Conservation (phyloP, 2,329 filamentous ascomycete species). For the Pseudogymnoascus sp. region DNA sequence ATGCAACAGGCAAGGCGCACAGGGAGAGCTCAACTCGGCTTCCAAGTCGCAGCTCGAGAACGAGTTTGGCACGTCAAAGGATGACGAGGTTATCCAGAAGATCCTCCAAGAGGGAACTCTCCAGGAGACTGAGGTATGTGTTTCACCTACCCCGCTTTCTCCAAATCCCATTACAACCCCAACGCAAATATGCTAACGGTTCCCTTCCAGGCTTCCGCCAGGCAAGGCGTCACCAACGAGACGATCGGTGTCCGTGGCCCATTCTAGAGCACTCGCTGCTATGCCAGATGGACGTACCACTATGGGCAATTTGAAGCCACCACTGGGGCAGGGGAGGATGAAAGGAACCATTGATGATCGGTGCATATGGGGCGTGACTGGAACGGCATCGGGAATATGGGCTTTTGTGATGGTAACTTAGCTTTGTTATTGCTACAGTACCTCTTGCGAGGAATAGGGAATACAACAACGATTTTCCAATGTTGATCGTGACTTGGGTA, state of each 20-base stretch:
- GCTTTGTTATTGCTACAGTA: background rate
- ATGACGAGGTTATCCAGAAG: conserved; percentile 72
- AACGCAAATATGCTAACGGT: conserved; percentile 1
- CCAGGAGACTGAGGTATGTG: conserved; percentile 51
- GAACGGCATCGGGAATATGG: background rate
- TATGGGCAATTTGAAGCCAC: background rate
- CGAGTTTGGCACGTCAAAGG: conserved; percentile 75
- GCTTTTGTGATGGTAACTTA: conserved; percentile 1
- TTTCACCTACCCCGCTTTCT: background rate
- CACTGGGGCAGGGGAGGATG: background rate
- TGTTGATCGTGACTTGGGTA: background rate
- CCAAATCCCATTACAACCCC: background rate
- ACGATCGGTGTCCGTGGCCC: background rate
- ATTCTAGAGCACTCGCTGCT: conserved; percentile 5
- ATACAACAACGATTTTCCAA: background rate
- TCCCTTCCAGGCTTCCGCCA: background rate
- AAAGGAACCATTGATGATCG: background rate
- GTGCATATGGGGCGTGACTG: background rate
- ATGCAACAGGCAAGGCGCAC: conserved; percentile 27
- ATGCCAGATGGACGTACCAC: background rate
- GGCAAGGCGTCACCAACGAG: conserved; percentile 6
- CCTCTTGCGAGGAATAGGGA: conserved; percentile 5
- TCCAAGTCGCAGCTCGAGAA: conserved; percentile 68
- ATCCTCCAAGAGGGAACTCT: conserved; percentile 71
- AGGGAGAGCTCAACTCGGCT: conserved; percentile 70